Base-by-base conservation (phyloP, 2,329 filamentous ascomycete genomes). In the Blastomyces emzantsi region DNA sequence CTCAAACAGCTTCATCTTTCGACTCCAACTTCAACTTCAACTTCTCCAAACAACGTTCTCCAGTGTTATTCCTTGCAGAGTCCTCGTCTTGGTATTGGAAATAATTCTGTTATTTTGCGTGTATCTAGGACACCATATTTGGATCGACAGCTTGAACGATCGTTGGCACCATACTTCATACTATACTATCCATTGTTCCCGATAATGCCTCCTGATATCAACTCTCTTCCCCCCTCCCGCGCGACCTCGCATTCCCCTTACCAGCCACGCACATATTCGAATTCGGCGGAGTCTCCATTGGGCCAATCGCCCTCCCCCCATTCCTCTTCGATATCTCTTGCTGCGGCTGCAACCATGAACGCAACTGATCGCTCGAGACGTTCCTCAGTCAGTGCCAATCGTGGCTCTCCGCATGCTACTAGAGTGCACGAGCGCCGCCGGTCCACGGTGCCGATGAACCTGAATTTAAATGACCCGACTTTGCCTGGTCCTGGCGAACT, bases 331-430 rank as follows among this genome's bases (percentile, higher is more conserved):
- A 82, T 84, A 66, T 91, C 89, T 17, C 81, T 94, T 11, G 89
- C 89, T 72, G 89, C 89, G 61, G 86, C 90, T 15, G 89, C 89
- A 8, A 87, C 88, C 54, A 83, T 92, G 75, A 93, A 93, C 73
- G 88, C 89, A 36, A 85, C 90, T 61, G 83, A 91, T 36, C 86
- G 89, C 68, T 83, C 83, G 13, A 71, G 72, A 61, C 74, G 76
- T 56, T 72, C 74, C 4, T 77, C 78, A 25, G 71, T 69, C 28
- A 74, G 72, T 66, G 70, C 69, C 60, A 71, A 66, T 57, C 74
- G 73, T 28, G 49, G 49, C 60, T 69, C 72, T 59, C 70, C 72
- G 3, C 68, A 68, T 33, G 63, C 68, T 1, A 68, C 66, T 49
- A 69, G 70, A 60, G 66, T 65, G 61, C 71, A 74, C 28, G 78